A percentile compares a stretch with the other conserved stretches of the same genome.
Conservation (phyloP, 1,284 basidiomycete species). For the Sporisorium scitamineum region DNA sequence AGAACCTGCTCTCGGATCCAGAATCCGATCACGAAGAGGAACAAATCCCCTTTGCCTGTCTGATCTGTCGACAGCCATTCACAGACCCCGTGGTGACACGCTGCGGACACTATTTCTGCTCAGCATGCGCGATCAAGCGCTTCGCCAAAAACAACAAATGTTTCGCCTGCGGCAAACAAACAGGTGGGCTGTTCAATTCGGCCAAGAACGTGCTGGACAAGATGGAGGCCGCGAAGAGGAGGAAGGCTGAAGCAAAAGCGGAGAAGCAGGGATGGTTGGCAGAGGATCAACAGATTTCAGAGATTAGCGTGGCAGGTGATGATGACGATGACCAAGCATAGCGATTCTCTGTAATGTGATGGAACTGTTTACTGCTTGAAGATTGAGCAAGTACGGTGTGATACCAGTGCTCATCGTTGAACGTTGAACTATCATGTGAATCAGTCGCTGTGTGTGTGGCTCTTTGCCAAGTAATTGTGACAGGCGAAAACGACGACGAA, state of each 20-base stretch:
- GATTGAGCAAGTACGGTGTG: too few species aligned
- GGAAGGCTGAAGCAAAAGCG: slow-evolving; percentile 31
- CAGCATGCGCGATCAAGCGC: slow-evolving; percentile 87
- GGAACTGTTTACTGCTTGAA: too few species aligned
- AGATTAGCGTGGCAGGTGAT: slow-evolving; percentile 21
- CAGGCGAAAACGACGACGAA: too few species aligned
- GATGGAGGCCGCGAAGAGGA: slow-evolving; percentile 69
- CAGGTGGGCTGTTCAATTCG: slow-evolving; percentile 92
- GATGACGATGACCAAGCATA: slow-evolving; percentile 18
- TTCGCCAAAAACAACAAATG: slow-evolving; percentile 95
- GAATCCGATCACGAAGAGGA: slow-evolving; percentile 74
- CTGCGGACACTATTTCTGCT: slow-evolving; percentile 97
- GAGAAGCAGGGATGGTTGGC: slow-evolving; percentile 28
- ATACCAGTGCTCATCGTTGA: too few species aligned
- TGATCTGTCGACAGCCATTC: slow-evolving; percentile 93
- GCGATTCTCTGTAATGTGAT: neutral
- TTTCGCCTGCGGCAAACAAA: slow-evolving; percentile 90
- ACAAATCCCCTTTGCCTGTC: slow-evolving; percentile 95
- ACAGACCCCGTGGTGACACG: slow-evolving; percentile 94
- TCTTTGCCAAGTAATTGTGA: too few species aligned
- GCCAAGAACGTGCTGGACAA: slow-evolving; percentile 85
- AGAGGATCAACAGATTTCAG: slow-evolving; percentile 29
- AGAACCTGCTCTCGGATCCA: slow-evolving; percentile 48
- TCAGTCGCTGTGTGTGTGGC: too few species aligned
- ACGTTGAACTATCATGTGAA: too few species aligned